Conservation (phyloP, 352 stramenopile genomes). For the Chloridella minuta region DNA sequence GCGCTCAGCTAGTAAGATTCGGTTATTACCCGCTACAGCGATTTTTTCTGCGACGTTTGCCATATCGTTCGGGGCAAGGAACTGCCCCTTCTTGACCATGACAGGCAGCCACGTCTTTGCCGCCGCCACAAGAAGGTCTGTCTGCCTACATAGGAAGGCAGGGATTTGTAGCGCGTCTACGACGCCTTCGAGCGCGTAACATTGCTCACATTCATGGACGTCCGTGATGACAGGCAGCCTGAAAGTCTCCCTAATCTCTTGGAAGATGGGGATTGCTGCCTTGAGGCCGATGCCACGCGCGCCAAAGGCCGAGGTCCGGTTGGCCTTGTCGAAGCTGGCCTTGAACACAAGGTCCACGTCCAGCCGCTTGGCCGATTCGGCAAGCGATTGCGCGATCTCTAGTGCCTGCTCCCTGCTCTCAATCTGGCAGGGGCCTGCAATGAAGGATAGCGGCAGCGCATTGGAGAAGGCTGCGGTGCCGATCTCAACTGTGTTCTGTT, state of each 20-base stretch:
- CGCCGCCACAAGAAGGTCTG: slow-evolving; percentile 36
- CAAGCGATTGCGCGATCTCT: no score
- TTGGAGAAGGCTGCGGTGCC: no score
- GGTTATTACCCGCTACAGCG: slow-evolving; percentile 18
- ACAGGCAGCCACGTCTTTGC: slow-evolving; percentile 33
- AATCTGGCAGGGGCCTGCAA: no score
- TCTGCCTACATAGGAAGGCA: slow-evolving; percentile 41
- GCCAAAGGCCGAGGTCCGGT: slow-evolving; percentile 31
- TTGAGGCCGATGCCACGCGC: slow-evolving; percentile 36
- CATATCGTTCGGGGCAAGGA: slow-evolving; percentile 43
- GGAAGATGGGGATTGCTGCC: slow-evolving; percentile 31
- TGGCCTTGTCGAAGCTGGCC: slow-evolving; percentile 49
- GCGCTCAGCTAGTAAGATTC: slow-evolving; percentile 42
- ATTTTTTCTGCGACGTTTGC: slow-evolving; percentile 20
- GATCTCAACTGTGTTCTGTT: no score
- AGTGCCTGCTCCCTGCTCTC: no score
- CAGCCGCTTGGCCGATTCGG: no score
- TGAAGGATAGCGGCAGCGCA: no score
- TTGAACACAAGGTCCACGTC: slow-evolving; percentile 30
- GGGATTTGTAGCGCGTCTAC: slow-evolving; percentile 45
- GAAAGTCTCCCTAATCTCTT: slow-evolving; percentile 32
- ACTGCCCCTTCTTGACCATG: slow-evolving; percentile 49
- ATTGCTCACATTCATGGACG: slow-evolving; percentile 39
- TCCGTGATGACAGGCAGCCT: slow-evolving; percentile 40
- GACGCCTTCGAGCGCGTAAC: slow-evolving; percentile 29